phyloP scores from a whole-genome alignment of 1,139 yeast species.

The Candida smagusa region DNA sequence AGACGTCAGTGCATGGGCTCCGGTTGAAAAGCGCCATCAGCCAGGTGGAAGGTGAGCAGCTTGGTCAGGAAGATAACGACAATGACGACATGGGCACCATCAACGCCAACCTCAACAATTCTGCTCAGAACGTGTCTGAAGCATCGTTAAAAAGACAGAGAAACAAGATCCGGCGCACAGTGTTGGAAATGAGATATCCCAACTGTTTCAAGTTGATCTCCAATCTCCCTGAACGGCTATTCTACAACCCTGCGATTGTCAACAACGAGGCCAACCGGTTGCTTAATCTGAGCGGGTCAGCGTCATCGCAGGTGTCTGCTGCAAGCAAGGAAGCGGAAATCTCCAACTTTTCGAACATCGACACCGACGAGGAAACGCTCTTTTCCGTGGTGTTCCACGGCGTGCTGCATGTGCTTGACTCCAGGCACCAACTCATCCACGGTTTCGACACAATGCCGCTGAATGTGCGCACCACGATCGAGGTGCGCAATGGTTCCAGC shows the following conservation, averaged over 20 bases:
- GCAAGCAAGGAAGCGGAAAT: conserved; percentile 11
- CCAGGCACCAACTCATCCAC: conserved; percentile 6
- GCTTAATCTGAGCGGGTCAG: conserved; percentile 11
- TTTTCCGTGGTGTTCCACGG: conserved; percentile 37
- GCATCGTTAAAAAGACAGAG: conserved; percentile 34
- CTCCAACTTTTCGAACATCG: conserved; percentile 25
- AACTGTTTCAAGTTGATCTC: conserved; percentile 34
- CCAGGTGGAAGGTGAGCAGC: conserved; percentile 24
- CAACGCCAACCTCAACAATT: conserved; percentile 10
- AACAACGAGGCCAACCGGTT: conserved; percentile 30
- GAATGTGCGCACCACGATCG: conserved; percentile 26
- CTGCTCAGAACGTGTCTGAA: conserved; percentile 23
- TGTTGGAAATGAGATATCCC: conserved; percentile 40
- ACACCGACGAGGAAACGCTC: conserved; percentile 38
- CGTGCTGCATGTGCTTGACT: conserved; percentile 19
- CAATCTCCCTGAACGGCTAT: conserved; percentile 34
- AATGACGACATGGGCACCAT: conserved; percentile 42
- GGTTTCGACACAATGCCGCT: conserved; percentile 2
- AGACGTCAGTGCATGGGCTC: conserved; percentile 45
- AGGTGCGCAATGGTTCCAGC: conserved; percentile 42
- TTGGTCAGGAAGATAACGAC: conserved; percentile 34
- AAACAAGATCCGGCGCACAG: conserved; percentile 26
- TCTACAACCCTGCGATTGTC: conserved; percentile 33
- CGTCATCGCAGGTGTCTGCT: neutral
- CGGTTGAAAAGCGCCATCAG: conserved; percentile 16